These are phyloP conservation scores for Begonia masoniana DNA, from an alignment of 306 rosid species.

Conservation along the genomic window DNA sequence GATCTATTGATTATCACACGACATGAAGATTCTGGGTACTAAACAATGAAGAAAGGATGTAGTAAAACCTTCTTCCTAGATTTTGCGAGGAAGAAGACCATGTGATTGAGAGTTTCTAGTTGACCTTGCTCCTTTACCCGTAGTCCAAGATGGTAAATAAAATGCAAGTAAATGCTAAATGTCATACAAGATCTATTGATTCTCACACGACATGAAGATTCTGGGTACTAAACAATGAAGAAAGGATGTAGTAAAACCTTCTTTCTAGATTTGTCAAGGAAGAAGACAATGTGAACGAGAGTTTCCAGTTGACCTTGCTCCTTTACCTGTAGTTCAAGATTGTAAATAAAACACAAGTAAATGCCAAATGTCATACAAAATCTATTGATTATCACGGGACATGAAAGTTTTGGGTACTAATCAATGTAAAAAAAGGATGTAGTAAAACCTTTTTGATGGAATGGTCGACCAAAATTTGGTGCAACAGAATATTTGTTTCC, in stretches of 20 bases:
- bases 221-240: no score
- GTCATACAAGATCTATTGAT: no score
- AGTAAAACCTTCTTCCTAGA: conserved; percentile 58
- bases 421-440: no score
- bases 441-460: no score
- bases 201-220: no score
- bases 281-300: conserved; percentile 65
- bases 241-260: no score
- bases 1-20: conserved; percentile 4
- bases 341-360: conserved; percentile 51
- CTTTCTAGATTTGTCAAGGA: no score
- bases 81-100: conserved; percentile 53
- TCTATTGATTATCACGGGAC: no score
- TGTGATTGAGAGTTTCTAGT: conserved; percentile 64
- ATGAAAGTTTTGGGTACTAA: no score
- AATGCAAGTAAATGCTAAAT: conserved; percentile 43
- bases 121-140: conserved; percentile 62
- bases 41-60: background rate
- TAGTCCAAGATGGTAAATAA: conserved; percentile 60
- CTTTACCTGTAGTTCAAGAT: conserved; percentile 51
- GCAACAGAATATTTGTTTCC: no score
- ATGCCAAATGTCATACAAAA: no score
- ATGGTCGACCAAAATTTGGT: no score
- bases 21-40: background rate
- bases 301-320: conserved; percentile 76